These are phyloP conservation scores for Cavenderia fasciculata DNA, from an alignment of 78 protist species.

Conservation along the genomic window DNA sequence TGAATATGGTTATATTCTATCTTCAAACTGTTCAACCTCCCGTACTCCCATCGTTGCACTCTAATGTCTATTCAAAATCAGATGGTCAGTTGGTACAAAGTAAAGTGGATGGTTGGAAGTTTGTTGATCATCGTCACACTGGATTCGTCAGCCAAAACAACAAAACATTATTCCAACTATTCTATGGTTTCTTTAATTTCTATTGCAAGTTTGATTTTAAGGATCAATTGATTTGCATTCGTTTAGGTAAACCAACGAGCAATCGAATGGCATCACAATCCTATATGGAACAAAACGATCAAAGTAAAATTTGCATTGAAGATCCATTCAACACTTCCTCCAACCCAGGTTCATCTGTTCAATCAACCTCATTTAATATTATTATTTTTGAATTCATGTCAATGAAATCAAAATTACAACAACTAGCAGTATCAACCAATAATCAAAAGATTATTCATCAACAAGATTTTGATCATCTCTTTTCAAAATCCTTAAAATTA, in stretches of 20 bases:
- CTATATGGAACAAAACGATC: not conserved
- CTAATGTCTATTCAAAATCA: not conserved
- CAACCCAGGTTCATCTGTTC: not conserved
- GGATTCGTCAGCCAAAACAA: not conserved
- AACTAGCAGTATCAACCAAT: no score
- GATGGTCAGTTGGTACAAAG: not conserved
- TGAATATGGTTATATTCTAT: constrained; percentile 28
- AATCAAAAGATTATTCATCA: no score
- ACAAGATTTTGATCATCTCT: no score
- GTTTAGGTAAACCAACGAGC: not conserved
- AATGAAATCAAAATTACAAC: no score
- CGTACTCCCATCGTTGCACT: constrained; percentile 29
- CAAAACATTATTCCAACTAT: not conserved
- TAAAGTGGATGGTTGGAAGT: not conserved
- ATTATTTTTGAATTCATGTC: not conserved
- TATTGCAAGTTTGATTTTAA: constrained; percentile 16
- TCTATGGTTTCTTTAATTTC: constrained; percentile 27
- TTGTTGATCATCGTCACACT: not conserved
- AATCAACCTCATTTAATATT: not conserved
- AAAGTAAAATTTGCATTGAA: not conserved
- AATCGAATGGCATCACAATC: not conserved
- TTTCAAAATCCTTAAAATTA: no score
- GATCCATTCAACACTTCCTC: constrained; percentile 11
- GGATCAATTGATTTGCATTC: not conserved
- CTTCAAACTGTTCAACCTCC: constrained; percentile 49